Evolutionary conservation across 768 basidiomycete genomes (phyloP).

Genomic region (Collybia sp.): DNA sequence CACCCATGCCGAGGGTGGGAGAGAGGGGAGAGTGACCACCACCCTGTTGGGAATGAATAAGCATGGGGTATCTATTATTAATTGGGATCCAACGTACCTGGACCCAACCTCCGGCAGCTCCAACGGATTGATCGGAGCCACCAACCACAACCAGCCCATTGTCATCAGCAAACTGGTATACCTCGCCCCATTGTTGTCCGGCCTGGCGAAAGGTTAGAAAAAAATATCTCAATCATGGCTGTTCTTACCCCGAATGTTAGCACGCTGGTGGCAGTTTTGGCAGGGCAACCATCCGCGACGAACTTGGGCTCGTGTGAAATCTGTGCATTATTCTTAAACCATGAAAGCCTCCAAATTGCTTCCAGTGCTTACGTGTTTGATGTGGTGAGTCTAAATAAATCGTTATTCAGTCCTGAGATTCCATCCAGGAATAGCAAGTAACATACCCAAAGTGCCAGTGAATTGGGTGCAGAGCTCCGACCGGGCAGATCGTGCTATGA

Average conservation of each 20-base stretch:
- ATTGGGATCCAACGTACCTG: constrained; percentile 13
- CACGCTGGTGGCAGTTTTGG: constrained; percentile 13
- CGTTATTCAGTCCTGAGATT: background rate
- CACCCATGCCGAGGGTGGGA: constrained; percentile 40
- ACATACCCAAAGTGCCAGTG: constrained; percentile 41
- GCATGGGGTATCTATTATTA: background rate
- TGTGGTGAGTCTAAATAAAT: constrained; percentile 30
- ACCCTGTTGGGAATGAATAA: constrained; percentile 16
- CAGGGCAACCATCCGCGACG: constrained; percentile 29
- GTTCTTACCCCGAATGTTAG: constrained; percentile 4
- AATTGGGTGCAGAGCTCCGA: constrained; percentile 37
- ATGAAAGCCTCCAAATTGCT: background rate
- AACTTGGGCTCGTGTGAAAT: constrained; percentile 29
- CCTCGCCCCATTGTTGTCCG: constrained; percentile 39
- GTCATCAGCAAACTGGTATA: constrained; percentile 37
- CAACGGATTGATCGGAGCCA: constrained; percentile 32
- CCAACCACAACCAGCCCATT: constrained; percentile 42
- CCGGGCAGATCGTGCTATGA: constrained; percentile 45
- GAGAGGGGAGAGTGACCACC: constrained; percentile 41
- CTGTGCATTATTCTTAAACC: constrained; percentile 11
- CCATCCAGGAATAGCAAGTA: background rate
- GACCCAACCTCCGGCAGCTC: constrained; percentile 37
- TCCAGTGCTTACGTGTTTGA: constrained; percentile 25
- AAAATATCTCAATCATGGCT: constrained; percentile 12
- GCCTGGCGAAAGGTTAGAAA: constrained; percentile 29